Evolutionary conservation across 1,139 yeast species (phyloP).

Genomic region (Scheffersomyces insectosa): DNA sequence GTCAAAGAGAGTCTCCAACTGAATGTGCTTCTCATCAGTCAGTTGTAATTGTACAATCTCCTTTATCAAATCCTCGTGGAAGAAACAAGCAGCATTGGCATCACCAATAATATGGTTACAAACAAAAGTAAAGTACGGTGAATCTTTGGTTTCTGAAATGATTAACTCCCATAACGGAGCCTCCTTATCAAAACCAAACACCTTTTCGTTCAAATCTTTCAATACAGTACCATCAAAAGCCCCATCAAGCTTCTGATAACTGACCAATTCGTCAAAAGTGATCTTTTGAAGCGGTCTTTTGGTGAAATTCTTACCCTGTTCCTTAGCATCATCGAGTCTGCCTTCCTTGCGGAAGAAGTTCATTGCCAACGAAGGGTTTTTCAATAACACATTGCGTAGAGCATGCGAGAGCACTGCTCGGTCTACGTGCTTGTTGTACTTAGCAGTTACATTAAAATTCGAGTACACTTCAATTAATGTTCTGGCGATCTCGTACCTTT

Average conservation of each 20-base stretch:
- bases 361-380: constrained; percentile 22
- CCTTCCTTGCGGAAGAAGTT: constrained; percentile 18
- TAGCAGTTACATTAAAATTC: constrained; percentile 29
- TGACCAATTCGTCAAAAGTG: constrained; percentile 27
- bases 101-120: constrained; percentile 39
- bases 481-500: constrained; percentile 29
- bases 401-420: constrained; percentile 24
- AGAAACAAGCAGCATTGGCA: constrained; percentile 35
- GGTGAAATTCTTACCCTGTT: constrained; percentile 17
- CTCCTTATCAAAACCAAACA: constrained; percentile 14
- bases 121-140: constrained; percentile 23
- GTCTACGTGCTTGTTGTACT: constrained; percentile 20
- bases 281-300: constrained; percentile 20
- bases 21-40: background rate
- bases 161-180: constrained; percentile 34
- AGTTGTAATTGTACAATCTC: constrained; percentile 10
- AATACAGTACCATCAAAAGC: constrained; percentile 18
- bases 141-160: constrained; percentile 17
- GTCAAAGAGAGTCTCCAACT: constrained; percentile 7
- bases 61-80: constrained; percentile 31
- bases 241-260: constrained; percentile 11
- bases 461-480: constrained; percentile 22
- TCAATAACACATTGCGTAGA: constrained; percentile 18
- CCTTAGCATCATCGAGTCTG: constrained; percentile 9
- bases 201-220: constrained; percentile 14